Conservation (phyloP, 129 eudicot species). For the Ambrosia artemisiifolia region DNA sequence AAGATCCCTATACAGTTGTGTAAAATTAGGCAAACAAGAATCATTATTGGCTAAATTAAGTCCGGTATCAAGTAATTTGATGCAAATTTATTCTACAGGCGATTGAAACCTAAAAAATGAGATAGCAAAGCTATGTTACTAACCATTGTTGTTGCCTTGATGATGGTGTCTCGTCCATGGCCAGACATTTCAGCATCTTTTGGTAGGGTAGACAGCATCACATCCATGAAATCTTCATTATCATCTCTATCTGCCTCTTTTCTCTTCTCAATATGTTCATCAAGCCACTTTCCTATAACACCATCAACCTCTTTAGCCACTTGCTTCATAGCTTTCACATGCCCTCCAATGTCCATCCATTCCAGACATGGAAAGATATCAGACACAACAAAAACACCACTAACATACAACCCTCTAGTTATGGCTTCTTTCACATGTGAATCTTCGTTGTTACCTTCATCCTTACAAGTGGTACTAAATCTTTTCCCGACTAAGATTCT, state of each 20-base stretch:
- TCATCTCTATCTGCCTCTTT: neutral
- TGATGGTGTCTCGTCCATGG: slow-evolving; percentile 29
- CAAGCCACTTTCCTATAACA: slow-evolving; percentile 38
- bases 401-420: slow-evolving; percentile 35
- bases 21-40: no score
- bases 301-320: slow-evolving; percentile 32
- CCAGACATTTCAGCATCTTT: slow-evolving; percentile 21
- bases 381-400: slow-evolving; percentile 48
- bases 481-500: slow-evolving; percentile 41
- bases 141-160: slow-evolving; percentile 54
- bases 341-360: slow-evolving; percentile 61
- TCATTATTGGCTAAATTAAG: no score
- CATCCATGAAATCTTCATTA: slow-evolving; percentile 44
- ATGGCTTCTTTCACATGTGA: slow-evolving; percentile 23
- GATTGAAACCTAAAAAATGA: no score
- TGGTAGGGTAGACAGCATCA: slow-evolving; percentile 36
- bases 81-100: neutral
- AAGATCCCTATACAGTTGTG: no score
- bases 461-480: neutral
- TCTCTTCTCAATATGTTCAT: slow-evolving; percentile 34
- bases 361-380: slow-evolving; percentile 47
- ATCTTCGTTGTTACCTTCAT: slow-evolving; percentile 9
- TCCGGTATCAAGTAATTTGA: no score
- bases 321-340: slow-evolving; percentile 39
- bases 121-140: neutral